Evolutionary conservation across 768 basidiomycete species (phyloP), one percentile per base, ranked within the genome.

Genomic region (Hericium alpestre): DNA sequence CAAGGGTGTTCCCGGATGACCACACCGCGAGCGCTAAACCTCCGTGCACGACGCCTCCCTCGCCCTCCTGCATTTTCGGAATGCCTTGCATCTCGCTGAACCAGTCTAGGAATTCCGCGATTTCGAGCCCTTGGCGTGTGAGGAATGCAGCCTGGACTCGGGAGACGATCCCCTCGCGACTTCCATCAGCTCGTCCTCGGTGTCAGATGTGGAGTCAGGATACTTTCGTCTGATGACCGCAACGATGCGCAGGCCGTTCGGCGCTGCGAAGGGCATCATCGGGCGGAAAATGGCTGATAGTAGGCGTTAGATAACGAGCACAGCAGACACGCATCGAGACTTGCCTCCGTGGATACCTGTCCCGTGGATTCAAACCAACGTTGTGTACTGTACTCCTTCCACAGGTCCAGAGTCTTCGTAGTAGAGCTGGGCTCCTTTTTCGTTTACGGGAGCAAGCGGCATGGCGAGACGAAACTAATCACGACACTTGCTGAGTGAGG

Each of bases 331-430:
- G 9, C 9, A 6, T 32, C 32, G 32, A 32, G 32, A 10, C 32
- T 32, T 32, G 6, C 32, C 32, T 32, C 32, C 32, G 38, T 58
- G 59, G 48, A 61, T 61, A 15, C 54, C 59, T 10, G 61, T 58
- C 38, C 61, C 61, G 18, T 62, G 59, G 11, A 62, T 57, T 47
- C 60, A 56, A n/a, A 62, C 61, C n/a, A 62, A 38, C 1, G 61
- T 62, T 15, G 59, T 62, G 22, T 62, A 62, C 3, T 20, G 15
- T 9, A 18, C 20, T 1, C 59, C 61, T 27, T 22, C 18, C 25
- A 61, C 32, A 4, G 59, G 47, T 13, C 61, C 61, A 3, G 50
- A 49, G 40, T 62, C 61, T 20, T 62, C 56, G 46, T 61, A 62
- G 2, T 43, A 43, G 13, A 54, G 43, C 43, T 46, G 38, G 15